Percentiles rank a stretch among this genome's conserved stretches.
Conservation (phyloP, 1,284 basidiomycete species). For the Ceratobasidium sp. region DNA sequence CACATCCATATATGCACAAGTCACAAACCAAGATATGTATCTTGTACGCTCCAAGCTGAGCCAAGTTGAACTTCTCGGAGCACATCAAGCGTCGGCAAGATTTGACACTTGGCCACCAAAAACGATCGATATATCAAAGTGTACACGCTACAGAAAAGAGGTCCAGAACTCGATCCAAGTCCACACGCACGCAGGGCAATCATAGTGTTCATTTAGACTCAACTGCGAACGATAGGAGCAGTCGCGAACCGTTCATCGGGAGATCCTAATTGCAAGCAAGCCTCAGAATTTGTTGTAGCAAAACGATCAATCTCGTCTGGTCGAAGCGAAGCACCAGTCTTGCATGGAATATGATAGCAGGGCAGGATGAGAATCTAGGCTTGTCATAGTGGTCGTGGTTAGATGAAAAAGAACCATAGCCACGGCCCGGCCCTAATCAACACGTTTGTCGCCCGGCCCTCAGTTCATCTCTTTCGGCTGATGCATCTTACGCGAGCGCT, state of each 20-base stretch:
- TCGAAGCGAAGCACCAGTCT: not conserved
- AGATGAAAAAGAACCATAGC: not conserved
- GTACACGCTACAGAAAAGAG: too few relatives aligned
- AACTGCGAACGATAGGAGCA: conserved; percentile 16
- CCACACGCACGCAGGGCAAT: conserved; percentile 1
- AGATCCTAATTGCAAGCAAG: not conserved
- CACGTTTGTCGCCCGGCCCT: conserved; percentile 18
- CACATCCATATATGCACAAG: not conserved
- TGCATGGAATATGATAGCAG: not conserved
- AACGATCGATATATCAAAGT: not conserved
- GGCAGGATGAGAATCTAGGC: conserved; percentile 11
- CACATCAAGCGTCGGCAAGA: not conserved
- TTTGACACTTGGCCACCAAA: not conserved
- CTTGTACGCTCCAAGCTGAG: not conserved
- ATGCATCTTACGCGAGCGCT: not conserved
- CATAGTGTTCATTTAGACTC: not conserved
- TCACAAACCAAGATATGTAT: conserved; percentile 8
- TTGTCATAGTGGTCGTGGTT: not conserved
- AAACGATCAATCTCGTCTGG: not conserved
- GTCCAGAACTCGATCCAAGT: not conserved
- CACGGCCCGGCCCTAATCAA: conserved; percentile 1
- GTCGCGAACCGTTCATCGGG: not conserved
- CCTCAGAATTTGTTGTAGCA: not conserved
- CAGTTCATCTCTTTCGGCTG: not conserved
- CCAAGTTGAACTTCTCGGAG: not conserved